Conservation (phyloP, 2,329 filamentous ascomycete species). For the Lizonia empirigonia region DNA sequence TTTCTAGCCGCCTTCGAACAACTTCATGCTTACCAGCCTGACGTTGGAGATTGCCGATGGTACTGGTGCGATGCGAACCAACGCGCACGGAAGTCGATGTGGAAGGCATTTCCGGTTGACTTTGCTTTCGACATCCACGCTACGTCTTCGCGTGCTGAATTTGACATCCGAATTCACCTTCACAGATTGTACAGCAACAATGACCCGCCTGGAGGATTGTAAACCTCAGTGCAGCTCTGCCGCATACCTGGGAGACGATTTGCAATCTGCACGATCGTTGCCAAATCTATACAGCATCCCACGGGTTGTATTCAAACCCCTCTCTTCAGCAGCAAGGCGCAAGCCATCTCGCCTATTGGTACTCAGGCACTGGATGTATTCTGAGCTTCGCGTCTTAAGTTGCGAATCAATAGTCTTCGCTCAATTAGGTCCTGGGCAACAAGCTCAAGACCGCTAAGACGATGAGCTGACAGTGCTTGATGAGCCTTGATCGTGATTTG, state of each 20-base stretch:
- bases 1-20: not conserved
- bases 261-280: not conserved
- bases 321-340: not conserved
- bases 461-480: not conserved
- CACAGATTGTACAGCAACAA: too few relatives aligned
- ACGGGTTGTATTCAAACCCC: not conserved
- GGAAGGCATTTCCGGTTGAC: too few relatives aligned
- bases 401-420: conserved; percentile 10
- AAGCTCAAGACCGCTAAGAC: not conserved
- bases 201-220: too few relatives aligned
- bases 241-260: not conserved
- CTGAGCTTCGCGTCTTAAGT: not conserved
- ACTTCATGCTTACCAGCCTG: not conserved
- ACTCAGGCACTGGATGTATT: not conserved
- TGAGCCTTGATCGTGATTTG: not conserved
- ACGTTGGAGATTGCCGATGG: not conserved
- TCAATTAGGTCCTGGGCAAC: too few relatives aligned
- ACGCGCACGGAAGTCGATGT: too few relatives aligned
- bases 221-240: too few relatives aligned
- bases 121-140: too few relatives aligned
- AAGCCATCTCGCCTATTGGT: not conserved
- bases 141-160: too few relatives aligned
- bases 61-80: not conserved
- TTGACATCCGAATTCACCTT: too few relatives aligned
- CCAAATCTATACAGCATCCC: not conserved